Evolutionary conservation across 1,139 yeast species (phyloP).

Genomic region (Wickerhamomyces sp.): DNA sequence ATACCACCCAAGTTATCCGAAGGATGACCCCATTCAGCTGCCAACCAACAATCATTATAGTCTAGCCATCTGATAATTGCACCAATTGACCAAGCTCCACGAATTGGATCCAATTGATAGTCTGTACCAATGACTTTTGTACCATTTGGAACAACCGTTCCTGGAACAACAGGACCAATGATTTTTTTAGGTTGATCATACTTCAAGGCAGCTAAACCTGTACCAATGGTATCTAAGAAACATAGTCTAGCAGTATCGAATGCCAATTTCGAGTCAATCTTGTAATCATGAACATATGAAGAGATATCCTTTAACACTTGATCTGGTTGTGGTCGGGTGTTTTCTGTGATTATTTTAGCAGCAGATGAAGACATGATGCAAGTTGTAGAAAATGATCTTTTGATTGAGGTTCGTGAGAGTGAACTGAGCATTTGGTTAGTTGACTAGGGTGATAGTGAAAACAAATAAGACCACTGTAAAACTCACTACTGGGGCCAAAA

Average conservation of each 20-base stretch:
- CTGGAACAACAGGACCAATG: slow-evolving; percentile 52
- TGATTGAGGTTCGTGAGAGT: neutral
- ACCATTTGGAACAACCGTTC: slow-evolving; percentile 49
- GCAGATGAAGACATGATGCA: slow-evolving; percentile 13
- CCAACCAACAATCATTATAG: slow-evolving; percentile 59
- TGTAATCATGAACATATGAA: slow-evolving; percentile 42
- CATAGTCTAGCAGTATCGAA: slow-evolving; percentile 49
- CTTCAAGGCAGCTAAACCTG: slow-evolving; percentile 56
- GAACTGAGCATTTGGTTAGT: neutral
- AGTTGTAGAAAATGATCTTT: slow-evolving; percentile 3
- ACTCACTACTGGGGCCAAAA: no score
- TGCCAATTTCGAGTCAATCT: slow-evolving; percentile 42
- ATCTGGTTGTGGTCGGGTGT: slow-evolving; percentile 45
- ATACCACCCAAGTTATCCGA: slow-evolving; percentile 57
- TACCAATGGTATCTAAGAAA: slow-evolving; percentile 51
- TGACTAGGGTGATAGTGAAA: no score
- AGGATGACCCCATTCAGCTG: slow-evolving; percentile 66
- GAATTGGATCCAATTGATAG: slow-evolving; percentile 47
- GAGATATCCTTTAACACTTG: slow-evolving; percentile 45
- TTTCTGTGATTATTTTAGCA: slow-evolving; percentile 32
- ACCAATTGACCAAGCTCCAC: slow-evolving; percentile 55
- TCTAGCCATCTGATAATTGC: slow-evolving; percentile 56
- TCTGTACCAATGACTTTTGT: slow-evolving; percentile 48
- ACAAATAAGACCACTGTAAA: no score
- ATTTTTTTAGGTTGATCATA: slow-evolving; percentile 44